phyloP scores from a whole-genome alignment of 352 stramenopile genomes.

The Globisporangium okanoganense region DNA sequence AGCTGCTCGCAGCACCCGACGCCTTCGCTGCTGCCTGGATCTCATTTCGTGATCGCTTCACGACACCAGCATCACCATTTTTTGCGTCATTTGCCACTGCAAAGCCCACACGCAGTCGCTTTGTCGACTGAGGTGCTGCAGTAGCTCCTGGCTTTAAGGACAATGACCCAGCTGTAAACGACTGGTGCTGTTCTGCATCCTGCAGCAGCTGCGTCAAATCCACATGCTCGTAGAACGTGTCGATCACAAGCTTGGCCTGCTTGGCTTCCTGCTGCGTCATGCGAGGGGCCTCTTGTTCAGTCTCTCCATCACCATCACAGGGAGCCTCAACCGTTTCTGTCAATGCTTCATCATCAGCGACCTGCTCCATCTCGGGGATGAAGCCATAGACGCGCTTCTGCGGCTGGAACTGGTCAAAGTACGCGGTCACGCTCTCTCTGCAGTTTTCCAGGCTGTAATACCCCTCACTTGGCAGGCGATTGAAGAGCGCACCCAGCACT shows the following conservation, averaged over 20 bases:
- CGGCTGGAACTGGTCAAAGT: slow-evolving; percentile 86
- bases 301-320: slow-evolving; percentile 4
- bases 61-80: slow-evolving; percentile 1
- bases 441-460: slow-evolving; percentile 96
- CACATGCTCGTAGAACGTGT: slow-evolving; percentile 32
- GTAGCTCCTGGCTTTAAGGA: neutral
- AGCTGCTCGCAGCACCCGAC: slow-evolving; percentile 28
- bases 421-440: slow-evolving; percentile 80
- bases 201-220: slow-evolving; percentile 35
- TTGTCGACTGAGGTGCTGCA: neutral
- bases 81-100: neutral
- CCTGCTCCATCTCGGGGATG: slow-evolving; percentile 61
- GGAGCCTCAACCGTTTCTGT: neutral
- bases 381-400: slow-evolving; percentile 81
- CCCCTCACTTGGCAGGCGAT: slow-evolving; percentile 88
- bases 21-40: slow-evolving; percentile 37
- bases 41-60: slow-evolving; percentile 25
- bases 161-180: neutral
- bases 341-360: neutral
- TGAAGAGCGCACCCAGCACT: slow-evolving; percentile 97
- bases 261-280: slow-evolving; percentile 12
- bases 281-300: slow-evolving; percentile 9
- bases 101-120: neutral
- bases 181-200: slow-evolving; percentile 23
- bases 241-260: slow-evolving; percentile 31